Evolutionary conservation across 75 land plant genomes (phyloP).

Genomic region (Gnetum montanum): DNA sequence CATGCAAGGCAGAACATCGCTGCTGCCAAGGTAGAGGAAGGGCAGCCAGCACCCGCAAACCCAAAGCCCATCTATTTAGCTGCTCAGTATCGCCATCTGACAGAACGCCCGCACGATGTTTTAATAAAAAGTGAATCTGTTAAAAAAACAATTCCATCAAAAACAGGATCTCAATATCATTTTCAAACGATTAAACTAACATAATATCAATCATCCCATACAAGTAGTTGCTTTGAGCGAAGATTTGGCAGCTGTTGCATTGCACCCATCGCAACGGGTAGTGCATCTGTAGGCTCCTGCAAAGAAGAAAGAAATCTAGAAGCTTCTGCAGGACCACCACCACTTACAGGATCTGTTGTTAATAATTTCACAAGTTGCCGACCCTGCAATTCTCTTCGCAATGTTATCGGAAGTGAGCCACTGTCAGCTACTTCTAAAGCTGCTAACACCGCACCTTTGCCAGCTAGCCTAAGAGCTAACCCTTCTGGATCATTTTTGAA

Average conservation of each 20-base stretch:
- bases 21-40: constrained; percentile 98
- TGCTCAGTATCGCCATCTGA: constrained; percentile 65
- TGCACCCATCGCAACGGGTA: constrained; percentile 97
- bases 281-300: constrained; percentile 79
- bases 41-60: constrained; percentile 78
- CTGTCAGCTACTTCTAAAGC: constrained; percentile 97
- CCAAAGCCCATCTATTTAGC: constrained; percentile 84
- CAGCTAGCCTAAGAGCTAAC: constrained; percentile 84
- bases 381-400: constrained; percentile 92
- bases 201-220: constrained; percentile 22
- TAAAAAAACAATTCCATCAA: background rate
- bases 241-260: constrained; percentile 90
- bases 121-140: constrained; percentile 94
- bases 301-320: constrained; percentile 89
- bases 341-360: constrained; percentile 86
- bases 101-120: constrained; percentile 61
- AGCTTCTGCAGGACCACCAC: constrained; percentile 99
- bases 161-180: background rate
- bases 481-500: constrained; percentile 98
- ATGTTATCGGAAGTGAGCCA: constrained; percentile 64
- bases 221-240: constrained; percentile 92
- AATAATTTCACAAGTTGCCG: constrained; percentile 93
- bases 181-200: background rate
- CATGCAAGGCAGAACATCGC: constrained; percentile 91
- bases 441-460: constrained; percentile 94